phyloP scores from a whole-genome alignment of 768 basidiomycete genomes.

The Tylopilus subfusipes region DNA sequence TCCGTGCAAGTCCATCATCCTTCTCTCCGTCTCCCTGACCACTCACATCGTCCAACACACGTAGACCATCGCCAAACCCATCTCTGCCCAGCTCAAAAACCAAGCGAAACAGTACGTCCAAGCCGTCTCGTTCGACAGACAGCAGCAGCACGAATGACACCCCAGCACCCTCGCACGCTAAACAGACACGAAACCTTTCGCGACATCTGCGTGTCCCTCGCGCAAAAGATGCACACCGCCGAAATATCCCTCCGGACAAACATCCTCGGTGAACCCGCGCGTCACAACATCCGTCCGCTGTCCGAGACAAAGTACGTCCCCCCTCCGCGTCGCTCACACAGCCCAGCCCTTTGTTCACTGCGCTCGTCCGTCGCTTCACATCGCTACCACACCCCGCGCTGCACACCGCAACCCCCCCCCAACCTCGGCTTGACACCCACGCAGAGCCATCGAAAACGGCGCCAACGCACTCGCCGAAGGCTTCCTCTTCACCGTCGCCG shows the following conservation, averaged over 20 bases:
- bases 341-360: background rate
- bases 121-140: background rate
- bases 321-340: background rate
- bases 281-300: conserved; percentile 63
- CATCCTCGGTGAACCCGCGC: conserved; percentile 73
- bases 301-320: conserved; percentile 64
- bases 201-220: conserved; percentile 64
- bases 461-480: conserved; percentile 83
- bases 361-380: too few species aligned
- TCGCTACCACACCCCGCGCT: too few species aligned
- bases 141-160: background rate
- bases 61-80: conserved; percentile 84
- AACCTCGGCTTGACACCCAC: background rate
- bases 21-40: background rate
- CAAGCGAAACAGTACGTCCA: conserved; percentile 67
- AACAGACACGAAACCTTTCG: conserved; percentile 71
- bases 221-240: conserved; percentile 71
- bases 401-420: background rate
- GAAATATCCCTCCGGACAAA: conserved; percentile 71
- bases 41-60: background rate
- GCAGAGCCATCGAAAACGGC: conserved; percentile 80
- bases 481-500: conserved; percentile 77
- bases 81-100: conserved; percentile 61
- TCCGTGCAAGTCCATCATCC: conserved; percentile 50
- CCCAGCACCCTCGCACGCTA: background rate